A percentile compares a stretch with the other conserved stretches of the same genome.
phyloP scores from a whole-genome alignment of 2,329 filamentous ascomycete genomes.

The Fragosphaeria purpurea region DNA sequence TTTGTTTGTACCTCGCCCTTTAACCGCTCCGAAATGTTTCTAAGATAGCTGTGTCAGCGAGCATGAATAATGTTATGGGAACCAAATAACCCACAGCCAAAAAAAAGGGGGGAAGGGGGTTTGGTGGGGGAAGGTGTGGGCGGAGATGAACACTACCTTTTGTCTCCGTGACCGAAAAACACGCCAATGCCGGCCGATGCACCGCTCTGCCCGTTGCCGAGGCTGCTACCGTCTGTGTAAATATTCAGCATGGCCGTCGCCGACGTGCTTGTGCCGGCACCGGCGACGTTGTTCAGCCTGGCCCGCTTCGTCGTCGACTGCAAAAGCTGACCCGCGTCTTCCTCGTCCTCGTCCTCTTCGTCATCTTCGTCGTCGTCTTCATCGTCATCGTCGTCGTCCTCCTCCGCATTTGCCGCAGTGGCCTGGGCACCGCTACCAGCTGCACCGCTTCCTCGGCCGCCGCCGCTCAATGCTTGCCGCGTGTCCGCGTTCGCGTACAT shows the following conservation, averaged over 20 bases:
- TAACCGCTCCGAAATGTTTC: slow-evolving; percentile 66
- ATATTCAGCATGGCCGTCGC: slow-evolving; percentile 30
- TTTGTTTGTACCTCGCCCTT: slow-evolving; percentile 74
- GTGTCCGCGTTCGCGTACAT: slow-evolving; percentile 34
- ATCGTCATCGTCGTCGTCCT: slow-evolving; percentile 18
- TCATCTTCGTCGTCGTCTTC: slow-evolving; percentile 17
- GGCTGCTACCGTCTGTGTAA: slow-evolving; percentile 55
- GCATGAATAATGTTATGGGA: no score
- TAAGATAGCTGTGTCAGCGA: slow-evolving; percentile 13
- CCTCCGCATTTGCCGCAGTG: slow-evolving; percentile 12
- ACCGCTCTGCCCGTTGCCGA: slow-evolving; percentile 46
- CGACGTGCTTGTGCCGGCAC: neutral
- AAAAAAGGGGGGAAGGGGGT: neutral
- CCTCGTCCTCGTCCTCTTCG: slow-evolving; percentile 20
- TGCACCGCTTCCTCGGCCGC: slow-evolving; percentile 12
- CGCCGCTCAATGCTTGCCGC: slow-evolving; percentile 28
- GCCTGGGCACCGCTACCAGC: slow-evolving; percentile 9
- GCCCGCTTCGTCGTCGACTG: slow-evolving; percentile 26
- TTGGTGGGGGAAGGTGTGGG: no score
- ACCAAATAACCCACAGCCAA: neutral
- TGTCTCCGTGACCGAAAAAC: slow-evolving; percentile 48
- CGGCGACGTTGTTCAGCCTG: slow-evolving; percentile 14
- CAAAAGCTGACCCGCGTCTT: slow-evolving; percentile 22
- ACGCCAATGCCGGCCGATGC: slow-evolving; percentile 53
- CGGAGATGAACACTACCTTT: slow-evolving; percentile 30